A percentile compares a stretch with the other conserved stretches of the same genome.
These are phyloP conservation scores for Coemansia sp. DNA, from an alignment of 192 early-diverging fungal genomes.

Conservation along the genomic window DNA sequence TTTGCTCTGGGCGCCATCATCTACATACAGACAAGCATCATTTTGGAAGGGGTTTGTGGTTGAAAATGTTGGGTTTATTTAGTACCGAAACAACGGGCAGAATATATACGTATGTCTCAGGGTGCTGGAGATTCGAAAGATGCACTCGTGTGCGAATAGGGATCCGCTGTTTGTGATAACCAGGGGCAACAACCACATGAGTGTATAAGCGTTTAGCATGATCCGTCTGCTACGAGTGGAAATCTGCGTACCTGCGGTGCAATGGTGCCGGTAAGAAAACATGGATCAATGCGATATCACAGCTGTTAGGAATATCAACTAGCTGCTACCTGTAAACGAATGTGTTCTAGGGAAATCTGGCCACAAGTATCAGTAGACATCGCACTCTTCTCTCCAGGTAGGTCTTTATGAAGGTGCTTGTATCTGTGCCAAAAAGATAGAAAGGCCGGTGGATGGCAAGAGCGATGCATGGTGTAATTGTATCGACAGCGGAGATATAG, in stretches of 20 bases:
- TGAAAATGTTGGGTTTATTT: slow-evolving; percentile 7
- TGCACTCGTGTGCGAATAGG: background rate
- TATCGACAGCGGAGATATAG: background rate
- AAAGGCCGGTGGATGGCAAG: background rate
- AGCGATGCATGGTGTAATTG: background rate
- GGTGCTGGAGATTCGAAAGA: background rate
- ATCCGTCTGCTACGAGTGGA: background rate
- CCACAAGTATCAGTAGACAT: background rate
- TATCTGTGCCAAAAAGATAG: background rate
- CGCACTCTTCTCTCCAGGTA: background rate
- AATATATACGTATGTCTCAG: background rate
- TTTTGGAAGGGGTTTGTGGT: background rate
- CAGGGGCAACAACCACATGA: no score
- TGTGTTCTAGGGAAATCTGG: background rate
- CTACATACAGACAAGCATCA: background rate
- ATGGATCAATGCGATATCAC: background rate
- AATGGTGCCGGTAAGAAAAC: background rate
- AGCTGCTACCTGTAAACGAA: background rate
- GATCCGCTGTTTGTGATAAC: background rate
- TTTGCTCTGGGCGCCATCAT: slow-evolving; percentile 9
- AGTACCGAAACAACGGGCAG: slow-evolving; percentile 1
- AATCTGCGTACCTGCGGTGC: background rate
- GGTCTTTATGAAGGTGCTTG: background rate
- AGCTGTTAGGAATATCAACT: background rate
- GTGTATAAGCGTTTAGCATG: no score